Evolutionary conservation across 345 rosid genomes (phyloP), one percentile per base, ranked within the genome.

Genomic region (Lepidium aucheri): DNA sequence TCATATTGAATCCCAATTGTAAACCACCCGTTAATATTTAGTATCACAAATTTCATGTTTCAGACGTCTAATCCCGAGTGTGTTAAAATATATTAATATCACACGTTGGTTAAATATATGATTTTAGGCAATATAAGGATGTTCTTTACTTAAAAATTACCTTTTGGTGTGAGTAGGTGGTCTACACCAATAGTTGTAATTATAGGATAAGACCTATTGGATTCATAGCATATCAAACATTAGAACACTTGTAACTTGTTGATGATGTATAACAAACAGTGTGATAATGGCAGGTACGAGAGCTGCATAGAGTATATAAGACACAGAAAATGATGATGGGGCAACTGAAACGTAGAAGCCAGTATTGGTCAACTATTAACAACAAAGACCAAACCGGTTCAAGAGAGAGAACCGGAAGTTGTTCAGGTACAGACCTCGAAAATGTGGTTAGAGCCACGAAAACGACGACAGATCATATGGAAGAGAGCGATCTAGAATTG

Each of bases 271-370:
- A 17, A 12, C 8, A 53, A 56, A 53, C 52, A 46, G 49, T 13
- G 47, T 45, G 43, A 9, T 33, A 18, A 52, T 74, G 78, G 74
- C 87, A 91, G 98, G 95, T 91, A 17, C 59, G 78, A 52, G 98
- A 91, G 77, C 88, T 91, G 40, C 98, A 91, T 66, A 64, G 92
- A 72, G 76, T 91, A 30, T 85, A 89, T 66, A 76, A 74, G 65
- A 84, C 82, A 45, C 98, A 91, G 35, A 89, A 68, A 75, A 74
- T 68, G 79, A 74, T 91, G 65, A 91, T 84, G 92, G 75, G 72
- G 14, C 90, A 84, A 67, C 58, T 69, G 55, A 83, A 80, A 72
- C 84, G 79, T 22, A 82, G 82, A 35, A 83, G 60, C 43, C 77
- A 60, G 54, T 12, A 62, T 9, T 68, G 77, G 79, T 26, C 22